Evolutionary conservation across 176 grass and related monocot species (phyloP).

Genomic region (Phragmites australis): DNA sequence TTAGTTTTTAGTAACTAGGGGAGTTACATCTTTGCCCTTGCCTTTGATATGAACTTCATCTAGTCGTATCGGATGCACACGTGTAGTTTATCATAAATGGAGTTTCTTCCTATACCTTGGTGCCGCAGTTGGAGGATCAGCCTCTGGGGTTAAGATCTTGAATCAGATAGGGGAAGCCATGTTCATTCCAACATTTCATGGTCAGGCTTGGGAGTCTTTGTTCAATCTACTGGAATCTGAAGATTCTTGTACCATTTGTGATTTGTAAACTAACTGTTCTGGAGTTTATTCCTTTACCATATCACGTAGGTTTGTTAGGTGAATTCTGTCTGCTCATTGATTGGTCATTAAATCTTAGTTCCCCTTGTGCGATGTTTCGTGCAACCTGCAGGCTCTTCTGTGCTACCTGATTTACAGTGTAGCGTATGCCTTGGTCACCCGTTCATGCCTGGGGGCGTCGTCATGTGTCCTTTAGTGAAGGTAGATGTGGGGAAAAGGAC

Average conservation of each 20-base stretch:
- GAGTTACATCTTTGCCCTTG: not conserved
- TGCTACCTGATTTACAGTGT: not conserved
- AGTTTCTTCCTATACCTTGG: not conserved
- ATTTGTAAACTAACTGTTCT: constrained; percentile 49
- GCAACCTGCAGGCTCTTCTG: not conserved
- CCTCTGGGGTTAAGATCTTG: not conserved
- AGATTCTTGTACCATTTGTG: constrained; percentile 43
- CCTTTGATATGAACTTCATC: constrained; percentile 18
- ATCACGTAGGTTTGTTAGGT: constrained; percentile 1
- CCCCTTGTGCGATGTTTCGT: not conserved
- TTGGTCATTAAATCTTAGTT: not conserved
- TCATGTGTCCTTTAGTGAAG: not conserved
- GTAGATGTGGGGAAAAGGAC: not conserved
- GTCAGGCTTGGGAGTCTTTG: constrained; percentile 3
- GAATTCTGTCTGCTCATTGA: not conserved
- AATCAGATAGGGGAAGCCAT: constrained; percentile 23
- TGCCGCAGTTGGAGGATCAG: not conserved
- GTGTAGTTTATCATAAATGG: constrained; percentile 24
- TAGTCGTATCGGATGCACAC: constrained; percentile 24
- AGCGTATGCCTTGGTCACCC: not conserved
- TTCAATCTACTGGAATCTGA: constrained; percentile 1
- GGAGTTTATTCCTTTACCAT: constrained; percentile 20
- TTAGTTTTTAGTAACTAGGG: constrained; percentile 42
- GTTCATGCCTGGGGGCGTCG: not conserved
- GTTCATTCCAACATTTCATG: constrained; percentile 34